A percentile compares a stretch with the other conserved stretches of the same genome.
Evolutionary conservation across 2,329 filamentous ascomycete genomes (phyloP).

Genomic region (Fusarium buharicum): DNA sequence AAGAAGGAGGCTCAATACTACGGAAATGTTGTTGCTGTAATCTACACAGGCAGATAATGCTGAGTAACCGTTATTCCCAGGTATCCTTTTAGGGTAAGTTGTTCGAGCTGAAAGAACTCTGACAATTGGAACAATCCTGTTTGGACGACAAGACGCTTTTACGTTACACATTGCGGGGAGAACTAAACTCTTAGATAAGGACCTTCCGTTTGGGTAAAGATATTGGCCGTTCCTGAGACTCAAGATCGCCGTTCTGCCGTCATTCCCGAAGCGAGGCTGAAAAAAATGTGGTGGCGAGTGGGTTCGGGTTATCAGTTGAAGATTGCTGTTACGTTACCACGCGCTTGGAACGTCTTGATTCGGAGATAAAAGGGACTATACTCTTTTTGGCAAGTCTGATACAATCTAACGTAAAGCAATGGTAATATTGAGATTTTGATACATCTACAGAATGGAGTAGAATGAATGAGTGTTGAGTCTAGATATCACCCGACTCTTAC

Average conservation of each 20-base stretch:
- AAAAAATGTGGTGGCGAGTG: slow-evolving; percentile 14
- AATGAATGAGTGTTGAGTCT: background rate
- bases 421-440: background rate
- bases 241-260: slow-evolving; percentile 20
- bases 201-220: slow-evolving; percentile 33
- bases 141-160: slow-evolving; percentile 2
- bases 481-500: background rate
- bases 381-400: slow-evolving; percentile 1
- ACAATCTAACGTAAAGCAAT: background rate
- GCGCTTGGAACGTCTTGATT: slow-evolving; percentile 15
- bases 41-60: too few relatives aligned
- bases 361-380: background rate
- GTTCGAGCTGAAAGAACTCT: background rate
- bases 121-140: slow-evolving; percentile 10
- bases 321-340: slow-evolving; percentile 23
- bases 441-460: too few relatives aligned
- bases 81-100: slow-evolving; percentile 1
- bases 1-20: slow-evolving; percentile 19
- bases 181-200: slow-evolving; percentile 12
- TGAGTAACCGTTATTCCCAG: background rate
- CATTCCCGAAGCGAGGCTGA: slow-evolving; percentile 18
- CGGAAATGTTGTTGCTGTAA: too few relatives aligned
- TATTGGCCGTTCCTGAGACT: slow-evolving; percentile 12
- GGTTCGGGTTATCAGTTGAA: slow-evolving; percentile 2
- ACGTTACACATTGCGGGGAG: slow-evolving; percentile 12